Conservation (phyloP, 192 early-diverging fungal genomes). For the Rhizoclosmatium globosum region DNA sequence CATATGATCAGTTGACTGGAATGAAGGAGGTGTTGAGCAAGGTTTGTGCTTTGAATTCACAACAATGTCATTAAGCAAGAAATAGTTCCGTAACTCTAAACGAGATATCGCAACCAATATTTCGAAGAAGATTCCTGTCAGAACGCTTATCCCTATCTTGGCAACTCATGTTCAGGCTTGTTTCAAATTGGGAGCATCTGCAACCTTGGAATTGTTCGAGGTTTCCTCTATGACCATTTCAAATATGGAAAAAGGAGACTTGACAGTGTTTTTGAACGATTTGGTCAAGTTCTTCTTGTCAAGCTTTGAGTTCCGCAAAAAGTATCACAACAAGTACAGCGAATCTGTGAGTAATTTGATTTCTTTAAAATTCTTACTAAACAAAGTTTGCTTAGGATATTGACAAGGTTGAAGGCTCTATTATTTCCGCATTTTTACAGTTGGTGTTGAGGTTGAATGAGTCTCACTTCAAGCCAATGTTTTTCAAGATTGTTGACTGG, state of each 20-base stretch:
- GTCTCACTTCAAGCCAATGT: slow-evolving; percentile 92
- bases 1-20: slow-evolving; percentile 47
- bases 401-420: slow-evolving; percentile 63
- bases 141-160: slow-evolving; percentile 70
- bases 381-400: slow-evolving; percentile 10
- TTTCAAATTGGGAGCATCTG: slow-evolving; percentile 43
- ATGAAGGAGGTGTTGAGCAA: slow-evolving; percentile 27
- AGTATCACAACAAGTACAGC: slow-evolving; percentile 31
- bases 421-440: slow-evolving; percentile 80
- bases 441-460: slow-evolving; percentile 94
- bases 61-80: not conserved
- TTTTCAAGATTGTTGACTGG: slow-evolving; percentile 88
- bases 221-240: slow-evolving; percentile 72
- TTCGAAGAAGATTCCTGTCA: slow-evolving; percentile 66
- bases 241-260: slow-evolving; percentile 67
- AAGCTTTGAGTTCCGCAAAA: slow-evolving; percentile 53
- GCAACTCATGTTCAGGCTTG: slow-evolving; percentile 58
- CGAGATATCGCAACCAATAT: slow-evolving; percentile 58
- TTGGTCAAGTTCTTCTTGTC: slow-evolving; percentile 89
- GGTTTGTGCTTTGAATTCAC: not conserved
- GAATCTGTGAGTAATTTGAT: not conserved
- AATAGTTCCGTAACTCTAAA: slow-evolving; percentile 27
- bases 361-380: not conserved
- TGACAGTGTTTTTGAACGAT: slow-evolving; percentile 78
- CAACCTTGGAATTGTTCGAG: slow-evolving; percentile 69